A percentile compares a stretch with the other conserved stretches of the same genome.
Conservation (phyloP, 23 red algal species). For the Chondrus crispus region DNA sequence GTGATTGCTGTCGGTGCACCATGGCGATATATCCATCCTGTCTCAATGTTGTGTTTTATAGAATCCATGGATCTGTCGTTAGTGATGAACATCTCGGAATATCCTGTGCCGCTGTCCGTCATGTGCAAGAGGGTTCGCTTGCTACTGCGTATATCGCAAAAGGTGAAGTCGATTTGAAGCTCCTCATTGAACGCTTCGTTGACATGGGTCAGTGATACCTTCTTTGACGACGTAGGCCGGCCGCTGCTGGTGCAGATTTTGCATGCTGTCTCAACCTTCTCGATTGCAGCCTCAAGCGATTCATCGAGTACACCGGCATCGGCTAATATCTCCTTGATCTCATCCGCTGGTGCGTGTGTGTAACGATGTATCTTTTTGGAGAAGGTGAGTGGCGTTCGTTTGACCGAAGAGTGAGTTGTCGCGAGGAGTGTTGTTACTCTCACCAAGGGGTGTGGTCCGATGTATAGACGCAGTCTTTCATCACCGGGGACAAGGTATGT, state of each 20-base stretch:
- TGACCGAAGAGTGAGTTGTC: neutral
- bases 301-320: neutral
- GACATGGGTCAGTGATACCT: neutral
- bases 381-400: neutral
- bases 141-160: neutral
- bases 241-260: neutral
- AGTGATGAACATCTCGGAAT: neutral
- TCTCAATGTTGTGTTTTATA: neutral
- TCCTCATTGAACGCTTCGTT: conserved; percentile 19
- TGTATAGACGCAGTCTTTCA: neutral
- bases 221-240: neutral
- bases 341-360: neutral
- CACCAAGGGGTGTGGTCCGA: neutral
- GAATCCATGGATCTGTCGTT: neutral
- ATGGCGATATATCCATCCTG: neutral
- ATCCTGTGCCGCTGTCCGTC: neutral
- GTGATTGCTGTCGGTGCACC: neutral
- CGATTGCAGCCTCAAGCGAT: neutral
- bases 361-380: neutral
- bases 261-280: neutral
- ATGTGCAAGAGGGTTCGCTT: conserved; percentile 2
- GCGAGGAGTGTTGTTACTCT: neutral
- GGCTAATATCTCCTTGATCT: neutral
- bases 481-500: neutral
- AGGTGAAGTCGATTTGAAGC: neutral